Evolutionary conservation across 108 stramenopile species (phyloP), one percentile per base, ranked within the genome.

Genomic region (Nitzschia sp.): DNA sequence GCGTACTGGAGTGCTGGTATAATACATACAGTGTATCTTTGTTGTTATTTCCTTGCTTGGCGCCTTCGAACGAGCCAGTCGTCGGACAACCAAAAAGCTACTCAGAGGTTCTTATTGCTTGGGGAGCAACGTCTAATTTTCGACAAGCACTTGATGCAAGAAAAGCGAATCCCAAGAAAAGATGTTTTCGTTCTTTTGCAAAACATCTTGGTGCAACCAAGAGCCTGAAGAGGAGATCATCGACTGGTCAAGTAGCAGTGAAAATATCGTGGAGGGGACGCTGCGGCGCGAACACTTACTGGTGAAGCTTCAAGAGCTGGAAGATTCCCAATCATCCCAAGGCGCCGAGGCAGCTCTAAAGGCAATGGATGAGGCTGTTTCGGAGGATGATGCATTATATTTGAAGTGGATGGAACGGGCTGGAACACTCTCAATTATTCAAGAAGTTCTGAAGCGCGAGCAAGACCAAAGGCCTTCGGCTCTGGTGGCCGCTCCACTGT

Each of bases 291-390:
- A 75, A 29, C 55, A 66, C 50, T 45, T 75, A 26, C 38, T 75
- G 60, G n/a, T 68, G 36, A 61, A 68, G 46, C 44, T 75, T 13
- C 73, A 75, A 67, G 73, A 75, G 33, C 41, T 75, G 52, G 73
- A 58, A 66, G 73, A 75, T 55, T 59, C 73, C 15, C 23, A 61
- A 30, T 65, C 66, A 1, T 22, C 59, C 35, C 15, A 68, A 53
- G 47, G 54, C 17, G 73, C 73, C 2, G 50, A 48, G 21, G 13
- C 29, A 0, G 73, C 73, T 3, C 15, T 75, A n/a, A 22, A 28
- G 27, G 66, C 66, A 16, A 75, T 75, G 44, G 34, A 67, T 38
- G 56, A 53, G 3, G 66, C 48, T 5, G 33, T 60, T 22, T 54
- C 70, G 8, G 57, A 23, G 36, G 59, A 61, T 30, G 73, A 75